Conservation (phyloP, 192 early-diverging fungal species). For the Backusella circina region DNA sequence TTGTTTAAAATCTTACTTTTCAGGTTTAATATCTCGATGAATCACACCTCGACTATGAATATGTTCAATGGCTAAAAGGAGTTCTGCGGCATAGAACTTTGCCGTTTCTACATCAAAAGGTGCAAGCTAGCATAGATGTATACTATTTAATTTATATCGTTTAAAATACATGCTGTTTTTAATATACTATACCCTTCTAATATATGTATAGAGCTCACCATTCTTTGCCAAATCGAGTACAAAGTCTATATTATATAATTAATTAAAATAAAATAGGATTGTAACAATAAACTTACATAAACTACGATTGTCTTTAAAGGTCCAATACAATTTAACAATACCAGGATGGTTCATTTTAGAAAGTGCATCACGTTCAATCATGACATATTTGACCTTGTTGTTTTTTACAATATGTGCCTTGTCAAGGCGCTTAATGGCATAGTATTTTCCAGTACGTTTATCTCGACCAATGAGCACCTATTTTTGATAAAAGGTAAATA, state of each 20-base stretch:
- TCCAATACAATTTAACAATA: slow-evolving; percentile 91
- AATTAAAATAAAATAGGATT: background rate
- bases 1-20: slow-evolving; percentile 82
- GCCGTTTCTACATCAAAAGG: slow-evolving; percentile 70
- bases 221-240: slow-evolving; percentile 86
- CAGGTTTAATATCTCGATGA: slow-evolving; percentile 95
- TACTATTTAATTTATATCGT: no score
- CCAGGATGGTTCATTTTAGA: slow-evolving; percentile 84
- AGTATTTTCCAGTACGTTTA: slow-evolving; percentile 57
- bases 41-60: slow-evolving; percentile 84
- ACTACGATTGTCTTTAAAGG: slow-evolving; percentile 88
- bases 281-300: slow-evolving; percentile 55
- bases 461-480: slow-evolving; percentile 78
- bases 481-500: background rate
- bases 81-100: slow-evolving; percentile 85
- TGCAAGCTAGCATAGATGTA: slow-evolving; percentile 52
- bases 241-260: slow-evolving; percentile 58
- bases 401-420: slow-evolving; percentile 90
- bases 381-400: slow-evolving; percentile 95
- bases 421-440: slow-evolving; percentile 90
- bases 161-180: no score
- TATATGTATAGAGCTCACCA: slow-evolving; percentile 87
- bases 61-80: slow-evolving; percentile 83
- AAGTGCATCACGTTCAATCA: slow-evolving; percentile 90
- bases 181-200: slow-evolving; percentile 60